Percentiles rank a stretch among this genome's conserved stretches.
Conservation (phyloP, 768 basidiomycete genomes). For the Leccinum subgranulosum region DNA sequence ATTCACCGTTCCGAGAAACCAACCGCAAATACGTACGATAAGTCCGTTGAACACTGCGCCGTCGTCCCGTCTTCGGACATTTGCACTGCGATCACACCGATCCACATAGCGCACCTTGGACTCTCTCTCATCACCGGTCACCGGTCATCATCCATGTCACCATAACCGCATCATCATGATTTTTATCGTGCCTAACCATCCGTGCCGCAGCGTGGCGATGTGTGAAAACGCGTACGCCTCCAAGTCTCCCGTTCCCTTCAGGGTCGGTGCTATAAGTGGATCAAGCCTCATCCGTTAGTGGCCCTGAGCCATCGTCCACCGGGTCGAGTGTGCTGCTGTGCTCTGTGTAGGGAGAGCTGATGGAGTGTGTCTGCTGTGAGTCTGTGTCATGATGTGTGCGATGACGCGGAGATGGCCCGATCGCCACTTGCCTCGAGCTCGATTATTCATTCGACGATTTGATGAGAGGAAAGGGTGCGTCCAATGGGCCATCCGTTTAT, state of each 20-base stretch:
- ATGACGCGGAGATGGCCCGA: not conserved
- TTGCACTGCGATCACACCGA: not conserved
- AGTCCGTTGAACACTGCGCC: not conserved
- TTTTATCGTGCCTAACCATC: not conserved
- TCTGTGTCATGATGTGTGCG: not conserved
- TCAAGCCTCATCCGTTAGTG: not conserved
- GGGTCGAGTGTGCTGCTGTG: not conserved
- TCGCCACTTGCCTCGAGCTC: not conserved
- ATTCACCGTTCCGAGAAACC: not conserved
- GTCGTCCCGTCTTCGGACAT: not conserved
- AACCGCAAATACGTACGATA: not conserved
- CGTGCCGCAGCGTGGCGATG: not conserved
- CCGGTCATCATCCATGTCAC: not conserved
- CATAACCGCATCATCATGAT: not conserved
- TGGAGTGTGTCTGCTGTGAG: not conserved
- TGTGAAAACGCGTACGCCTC: not conserved
- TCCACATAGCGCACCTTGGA: not conserved
- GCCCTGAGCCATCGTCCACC: not conserved
- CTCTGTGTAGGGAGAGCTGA: no score
- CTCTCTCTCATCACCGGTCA: not conserved
- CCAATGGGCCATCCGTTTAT: not conserved
- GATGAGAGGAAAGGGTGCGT: not conserved
- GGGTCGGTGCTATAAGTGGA: not conserved
- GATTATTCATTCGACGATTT: not conserved
- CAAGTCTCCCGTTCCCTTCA: not conserved